Conservation (phyloP, 129 eudicot genomes). For the Pseudognaphalium luteoalbum region DNA sequence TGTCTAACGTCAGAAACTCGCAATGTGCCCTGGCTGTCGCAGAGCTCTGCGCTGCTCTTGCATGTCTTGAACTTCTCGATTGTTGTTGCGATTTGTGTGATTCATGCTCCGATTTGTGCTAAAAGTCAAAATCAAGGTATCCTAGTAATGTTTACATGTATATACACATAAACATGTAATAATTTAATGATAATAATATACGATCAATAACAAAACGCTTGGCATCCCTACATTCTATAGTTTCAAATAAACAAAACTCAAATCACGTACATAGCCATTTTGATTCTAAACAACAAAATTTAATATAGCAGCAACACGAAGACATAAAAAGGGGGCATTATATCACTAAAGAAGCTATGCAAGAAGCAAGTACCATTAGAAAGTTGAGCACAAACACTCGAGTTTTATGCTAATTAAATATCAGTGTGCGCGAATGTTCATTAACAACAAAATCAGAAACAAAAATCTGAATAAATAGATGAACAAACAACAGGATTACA, state of each 20-base stretch:
- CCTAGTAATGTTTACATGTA: background rate
- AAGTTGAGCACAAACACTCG: conserved; percentile 14
- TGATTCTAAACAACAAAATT: background rate
- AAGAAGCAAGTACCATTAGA: conserved; percentile 6
- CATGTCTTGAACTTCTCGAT: conserved; percentile 68
- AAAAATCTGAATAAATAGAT: conserved; percentile 21
- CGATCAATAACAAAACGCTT: background rate
- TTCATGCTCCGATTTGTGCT: conserved; percentile 35
- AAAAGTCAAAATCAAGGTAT: background rate
- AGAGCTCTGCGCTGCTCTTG: conserved; percentile 71
- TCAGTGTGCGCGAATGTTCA: conserved; percentile 26
- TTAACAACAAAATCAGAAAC: conserved; percentile 29
- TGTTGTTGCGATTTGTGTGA: conserved; percentile 68
- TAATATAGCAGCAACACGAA: background rate
- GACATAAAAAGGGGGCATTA: conserved; percentile 13
- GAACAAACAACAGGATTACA: conserved; percentile 21
- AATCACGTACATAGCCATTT: background rate
- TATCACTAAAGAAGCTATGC: conserved; percentile 3
- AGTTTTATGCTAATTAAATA: conserved; percentile 24
- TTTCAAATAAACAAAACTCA: background rate
- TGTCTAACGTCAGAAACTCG: conserved; percentile 48
- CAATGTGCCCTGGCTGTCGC: conserved; percentile 52
- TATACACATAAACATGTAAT: background rate
- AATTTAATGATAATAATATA: background rate
- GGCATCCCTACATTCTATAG: background rate